Conservation (phyloP, 805 yeast genomes). For the Ogataea nakhonphanomensis region DNA sequence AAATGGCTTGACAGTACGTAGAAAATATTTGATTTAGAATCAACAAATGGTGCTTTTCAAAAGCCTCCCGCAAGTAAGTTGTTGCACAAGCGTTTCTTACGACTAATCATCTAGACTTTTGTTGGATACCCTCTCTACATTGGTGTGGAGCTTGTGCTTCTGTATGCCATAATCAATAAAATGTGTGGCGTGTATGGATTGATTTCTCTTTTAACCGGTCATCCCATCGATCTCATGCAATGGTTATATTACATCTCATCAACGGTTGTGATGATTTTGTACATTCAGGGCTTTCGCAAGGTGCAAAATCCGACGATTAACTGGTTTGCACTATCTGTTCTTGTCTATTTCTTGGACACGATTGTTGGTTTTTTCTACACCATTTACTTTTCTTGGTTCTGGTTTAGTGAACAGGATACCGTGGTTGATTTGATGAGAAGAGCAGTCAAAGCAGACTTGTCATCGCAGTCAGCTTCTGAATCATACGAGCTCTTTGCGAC, state of each 20-base stretch:
- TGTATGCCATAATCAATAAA: conserved; percentile 77
- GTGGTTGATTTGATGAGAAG: conserved; percentile 3
- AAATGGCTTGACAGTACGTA: conserved; percentile 2
- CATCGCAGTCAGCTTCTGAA: conserved; percentile 63
- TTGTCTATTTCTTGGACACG: conserved; percentile 67
- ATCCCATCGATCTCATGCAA: conserved; percentile 76
- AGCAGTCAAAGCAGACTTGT: conserved; percentile 14
- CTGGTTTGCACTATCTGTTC: conserved; percentile 58
- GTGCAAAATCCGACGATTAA: conserved; percentile 56
- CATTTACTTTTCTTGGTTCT: conserved; percentile 64
- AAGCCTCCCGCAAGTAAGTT: conserved; percentile 25
- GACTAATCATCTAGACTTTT: conserved; percentile 11
- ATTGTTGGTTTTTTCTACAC: conserved; percentile 65
- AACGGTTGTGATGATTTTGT: conserved; percentile 58
- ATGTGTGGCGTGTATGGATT: conserved; percentile 88
- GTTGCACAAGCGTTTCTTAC: not conserved
- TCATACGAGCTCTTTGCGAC: conserved; percentile 56
- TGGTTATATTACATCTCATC: conserved; percentile 76
- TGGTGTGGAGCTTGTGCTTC: conserved; percentile 81
- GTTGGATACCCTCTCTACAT: conserved; percentile 64
- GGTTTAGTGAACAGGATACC: conserved; percentile 49
- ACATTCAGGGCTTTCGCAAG: conserved; percentile 52
- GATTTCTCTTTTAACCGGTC: conserved; percentile 83
- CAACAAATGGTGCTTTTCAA: conserved; percentile 14
- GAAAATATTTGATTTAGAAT: not conserved